These are phyloP conservation scores for Umbellularia californica DNA, from an alignment of 164 flowering plant genomes.

Conservation along the genomic window DNA sequence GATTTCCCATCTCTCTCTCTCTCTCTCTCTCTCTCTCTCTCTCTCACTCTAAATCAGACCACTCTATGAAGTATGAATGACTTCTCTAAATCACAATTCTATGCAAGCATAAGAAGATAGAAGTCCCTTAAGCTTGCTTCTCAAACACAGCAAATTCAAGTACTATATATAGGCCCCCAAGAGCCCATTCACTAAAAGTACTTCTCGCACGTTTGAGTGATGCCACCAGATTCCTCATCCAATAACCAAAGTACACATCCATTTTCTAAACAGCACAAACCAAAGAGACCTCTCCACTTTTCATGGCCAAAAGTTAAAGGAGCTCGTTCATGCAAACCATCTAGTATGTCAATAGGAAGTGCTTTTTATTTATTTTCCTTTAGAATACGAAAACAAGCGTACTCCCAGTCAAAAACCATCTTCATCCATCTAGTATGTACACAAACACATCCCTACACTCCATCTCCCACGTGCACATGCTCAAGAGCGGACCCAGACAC, in stretches of 20 bases:
- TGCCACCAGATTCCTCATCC: not conserved
- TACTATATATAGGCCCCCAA: not conserved
- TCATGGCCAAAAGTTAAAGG: not conserved
- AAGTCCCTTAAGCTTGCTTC: not conserved
- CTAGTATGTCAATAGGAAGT: not conserved
- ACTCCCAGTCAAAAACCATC: not conserved
- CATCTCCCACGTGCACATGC: not conserved
- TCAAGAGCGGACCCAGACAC: no score
- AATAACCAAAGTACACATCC: not conserved
- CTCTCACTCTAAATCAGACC: not conserved
- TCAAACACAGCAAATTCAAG: no score
- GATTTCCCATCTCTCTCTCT: not conserved
- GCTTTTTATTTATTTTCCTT: no score
- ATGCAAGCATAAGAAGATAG: not conserved
- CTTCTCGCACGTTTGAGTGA: not conserved
- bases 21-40: no score
- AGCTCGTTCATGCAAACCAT: not conserved
- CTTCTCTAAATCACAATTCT: not conserved
- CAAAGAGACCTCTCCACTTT: not conserved
- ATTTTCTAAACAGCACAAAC: not conserved
- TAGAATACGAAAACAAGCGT: no score
- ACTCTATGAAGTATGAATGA: not conserved
- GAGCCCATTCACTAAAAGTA: not conserved
- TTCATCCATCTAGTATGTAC: not conserved
- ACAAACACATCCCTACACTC: not conserved